phyloP scores from a whole-genome alignment of 805 yeast genomes.

The Yamadazyma endophytica region DNA sequence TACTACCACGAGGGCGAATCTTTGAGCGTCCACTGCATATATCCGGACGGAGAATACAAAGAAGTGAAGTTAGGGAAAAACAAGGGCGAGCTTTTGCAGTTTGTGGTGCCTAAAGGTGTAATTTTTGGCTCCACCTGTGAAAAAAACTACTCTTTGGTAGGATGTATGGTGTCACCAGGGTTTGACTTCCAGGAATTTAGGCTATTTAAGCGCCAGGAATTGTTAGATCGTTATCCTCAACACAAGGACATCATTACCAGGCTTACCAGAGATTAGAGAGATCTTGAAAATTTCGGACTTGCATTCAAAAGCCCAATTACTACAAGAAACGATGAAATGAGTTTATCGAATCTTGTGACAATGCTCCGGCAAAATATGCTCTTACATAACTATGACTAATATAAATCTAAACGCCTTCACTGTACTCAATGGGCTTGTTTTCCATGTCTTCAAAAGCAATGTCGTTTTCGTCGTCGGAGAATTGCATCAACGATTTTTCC shows the following conservation, averaged over 20 bases:
- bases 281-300: background rate
- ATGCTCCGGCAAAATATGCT: too few species aligned
- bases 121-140: slow-evolving; percentile 21
- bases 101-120: slow-evolving; percentile 17
- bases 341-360: background rate
- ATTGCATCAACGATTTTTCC: slow-evolving; percentile 6
- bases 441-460: slow-evolving; percentile 5
- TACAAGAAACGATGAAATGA: background rate
- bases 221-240: slow-evolving; percentile 14
- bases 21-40: slow-evolving; percentile 19
- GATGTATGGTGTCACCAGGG: slow-evolving; percentile 22
- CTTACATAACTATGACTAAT: background rate
- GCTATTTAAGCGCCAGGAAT: slow-evolving; percentile 13
- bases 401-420: slow-evolving; percentile 1
- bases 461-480: slow-evolving; percentile 9
- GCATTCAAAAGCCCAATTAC: background rate
- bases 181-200: slow-evolving; percentile 19
- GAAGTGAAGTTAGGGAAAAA: slow-evolving; percentile 14
- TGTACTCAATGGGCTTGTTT: background rate
- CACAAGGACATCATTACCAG: slow-evolving; percentile 15
- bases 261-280: slow-evolving; percentile 10
- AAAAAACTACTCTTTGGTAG: slow-evolving; percentile 16
- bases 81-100: slow-evolving; percentile 16
- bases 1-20: slow-evolving; percentile 19
- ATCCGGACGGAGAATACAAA: slow-evolving; percentile 16